Evolutionary conservation across 225 moss, liverwort and hornwort genomes (phyloP), one percentile per base, ranked within the genome.

Genomic region (Climacium dendroides): DNA sequence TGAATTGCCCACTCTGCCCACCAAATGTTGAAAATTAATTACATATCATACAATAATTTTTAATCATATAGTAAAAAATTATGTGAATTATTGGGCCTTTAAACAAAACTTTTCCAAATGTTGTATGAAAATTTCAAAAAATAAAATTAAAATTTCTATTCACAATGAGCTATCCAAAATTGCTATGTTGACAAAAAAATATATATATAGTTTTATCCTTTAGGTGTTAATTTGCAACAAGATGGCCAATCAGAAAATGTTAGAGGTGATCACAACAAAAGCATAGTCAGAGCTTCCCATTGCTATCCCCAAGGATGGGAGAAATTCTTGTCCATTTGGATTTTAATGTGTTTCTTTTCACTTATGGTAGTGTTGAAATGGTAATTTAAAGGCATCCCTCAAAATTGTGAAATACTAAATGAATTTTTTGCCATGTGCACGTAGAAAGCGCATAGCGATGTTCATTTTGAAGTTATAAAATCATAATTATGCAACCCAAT

Each of bases 301-400:
- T 35, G 8, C 20, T 47, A 18, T 12, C 3, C 1, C 1, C 11
- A 7, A 1, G 20, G 9, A 0, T 1, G 1, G 2, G 1, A 8
- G 0, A 18, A 11, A 29, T 45, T 73, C 7, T 73, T 0, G 2
- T 30, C 11, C 17, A 74, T 74, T 19, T 50, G 18, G 32, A 50
- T 50, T 32, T 13, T 50, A 34, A 13, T 34, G 20, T 8, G 14
- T 13, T 52, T 75, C 35, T 14, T 52, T 34, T 52, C 14, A 22
- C 8, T 52, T 0, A 0, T 75, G 3, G 7, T 3, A 74, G 0
- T 50, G 1, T 13, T 13, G 34, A 74, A 52, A 50, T 52, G 50
- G 22, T 50, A 50, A 34, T 32, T 5, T 1, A 50, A 19, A 30
- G 19, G 32, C 0, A 0, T 6, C 18, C 8, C 5, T 70, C 5